These are phyloP conservation scores for Nannochloropsis gaditana DNA, from an alignment of 108 stramenopile species.

Conservation along the genomic window DNA sequence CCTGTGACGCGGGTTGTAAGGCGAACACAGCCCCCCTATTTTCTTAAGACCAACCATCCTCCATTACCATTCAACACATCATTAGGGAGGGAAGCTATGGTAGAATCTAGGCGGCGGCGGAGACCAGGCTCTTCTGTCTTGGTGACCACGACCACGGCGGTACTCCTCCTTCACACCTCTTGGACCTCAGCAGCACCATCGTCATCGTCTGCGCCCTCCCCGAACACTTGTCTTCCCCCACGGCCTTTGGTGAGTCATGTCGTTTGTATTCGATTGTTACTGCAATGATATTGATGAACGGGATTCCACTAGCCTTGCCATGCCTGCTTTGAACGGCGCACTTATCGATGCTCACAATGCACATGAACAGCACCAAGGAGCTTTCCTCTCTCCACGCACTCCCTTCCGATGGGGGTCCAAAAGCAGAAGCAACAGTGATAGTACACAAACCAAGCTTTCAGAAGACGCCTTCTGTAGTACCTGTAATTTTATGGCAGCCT, in stretches of 20 bases:
- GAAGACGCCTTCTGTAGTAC: too few species aligned
- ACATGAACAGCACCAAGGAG: background rate
- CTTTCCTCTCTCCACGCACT: background rate
- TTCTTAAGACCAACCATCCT: too few species aligned
- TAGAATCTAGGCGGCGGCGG: background rate
- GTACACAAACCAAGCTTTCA: background rate
- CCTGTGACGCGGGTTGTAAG: too few species aligned
- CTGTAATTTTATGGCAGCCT: too few species aligned
- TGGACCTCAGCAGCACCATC: background rate
- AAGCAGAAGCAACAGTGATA: background rate
- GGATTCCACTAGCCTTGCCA: too few species aligned
- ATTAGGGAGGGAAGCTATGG: background rate
- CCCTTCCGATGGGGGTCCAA: background rate
- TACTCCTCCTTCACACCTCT: background rate
- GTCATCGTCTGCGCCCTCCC: background rate
- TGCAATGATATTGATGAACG: too few species aligned
- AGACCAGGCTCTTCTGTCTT: slow-evolving; percentile 6
- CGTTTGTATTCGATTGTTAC: too few species aligned
- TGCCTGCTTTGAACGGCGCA: too few species aligned
- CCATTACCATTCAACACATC: too few species aligned
- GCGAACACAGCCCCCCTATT: too few species aligned
- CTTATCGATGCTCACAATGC: too few species aligned
- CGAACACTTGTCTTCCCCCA: background rate
- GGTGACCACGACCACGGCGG: background rate
- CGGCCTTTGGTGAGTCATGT: background rate